A percentile compares a stretch with the other conserved stretches of the same genome.
Conservation (phyloP, 805 yeast species). For the Spathaspora boniae region DNA sequence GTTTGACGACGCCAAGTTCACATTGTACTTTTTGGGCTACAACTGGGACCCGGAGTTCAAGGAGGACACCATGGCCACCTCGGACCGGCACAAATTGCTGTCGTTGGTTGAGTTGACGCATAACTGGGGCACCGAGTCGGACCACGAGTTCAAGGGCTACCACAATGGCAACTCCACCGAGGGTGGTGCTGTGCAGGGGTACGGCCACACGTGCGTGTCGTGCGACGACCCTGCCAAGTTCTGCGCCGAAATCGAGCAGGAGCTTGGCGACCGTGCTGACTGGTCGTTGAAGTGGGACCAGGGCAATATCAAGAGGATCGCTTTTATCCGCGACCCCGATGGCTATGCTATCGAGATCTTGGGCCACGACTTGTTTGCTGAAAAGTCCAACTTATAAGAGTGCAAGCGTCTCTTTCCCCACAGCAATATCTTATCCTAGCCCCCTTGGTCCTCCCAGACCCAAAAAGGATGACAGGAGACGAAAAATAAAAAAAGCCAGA, state of each 20-base stretch:
- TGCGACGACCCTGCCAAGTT: constrained; percentile 58
- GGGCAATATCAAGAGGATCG: constrained; percentile 58
- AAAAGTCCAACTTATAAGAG: constrained; percentile 2
- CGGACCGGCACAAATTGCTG: constrained; percentile 45
- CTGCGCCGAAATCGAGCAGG: constrained; percentile 49
- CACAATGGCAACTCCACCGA: constrained; percentile 70
- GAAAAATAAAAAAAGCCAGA: no score
- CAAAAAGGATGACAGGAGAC: no score
- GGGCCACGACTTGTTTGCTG: constrained; percentile 30
- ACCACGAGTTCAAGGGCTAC: constrained; percentile 64
- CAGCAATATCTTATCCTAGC: no score
- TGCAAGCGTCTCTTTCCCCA: no score
- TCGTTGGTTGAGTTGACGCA: constrained; percentile 86
- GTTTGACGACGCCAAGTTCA: constrained; percentile 70
- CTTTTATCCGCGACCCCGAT: constrained; percentile 84
- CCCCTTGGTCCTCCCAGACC: no score
- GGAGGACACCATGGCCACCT: constrained; percentile 33
- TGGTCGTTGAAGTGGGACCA: constrained; percentile 60
- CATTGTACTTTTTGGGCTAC: constrained; percentile 83
- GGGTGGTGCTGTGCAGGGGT: constrained; percentile 68
- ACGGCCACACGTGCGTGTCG: constrained; percentile 79
- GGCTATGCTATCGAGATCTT: constrained; percentile 80
- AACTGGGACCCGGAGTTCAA: constrained; percentile 42
- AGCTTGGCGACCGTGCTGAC: constrained; percentile 37
- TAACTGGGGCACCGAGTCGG: constrained; percentile 92